Evolutionary conservation across 345 rosid genomes (phyloP).

Genomic region (Dipteronia dyeriana): DNA sequence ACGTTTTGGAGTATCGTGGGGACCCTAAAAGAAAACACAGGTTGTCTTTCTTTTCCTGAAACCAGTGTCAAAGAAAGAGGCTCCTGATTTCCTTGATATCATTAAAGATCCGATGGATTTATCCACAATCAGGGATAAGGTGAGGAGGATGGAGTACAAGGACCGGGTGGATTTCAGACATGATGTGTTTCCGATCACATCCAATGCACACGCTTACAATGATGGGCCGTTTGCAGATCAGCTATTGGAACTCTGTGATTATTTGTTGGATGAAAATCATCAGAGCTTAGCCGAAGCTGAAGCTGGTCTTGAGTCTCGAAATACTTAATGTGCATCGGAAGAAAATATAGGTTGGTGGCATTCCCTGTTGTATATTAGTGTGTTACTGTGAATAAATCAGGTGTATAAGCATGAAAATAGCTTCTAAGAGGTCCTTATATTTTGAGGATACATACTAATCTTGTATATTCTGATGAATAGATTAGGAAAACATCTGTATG

Average conservation of each 20-base stretch:
- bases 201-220: constrained; percentile 81
- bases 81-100: constrained; percentile 76
- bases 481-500: not conserved
- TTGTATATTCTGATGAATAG: not conserved
- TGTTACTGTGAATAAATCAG: too few relatives aligned
- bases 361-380: not conserved
- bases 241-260: constrained; percentile 88
- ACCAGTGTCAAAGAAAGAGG: constrained; percentile 89
- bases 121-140: constrained; percentile 80
- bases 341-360: not conserved
- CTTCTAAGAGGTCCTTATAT: too few relatives aligned
- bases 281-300: constrained; percentile 65
- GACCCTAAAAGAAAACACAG: constrained; percentile 53
- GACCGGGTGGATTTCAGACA: constrained; percentile 70
- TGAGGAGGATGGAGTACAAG: constrained; percentile 81
- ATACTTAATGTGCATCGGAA: not conserved
- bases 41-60: constrained; percentile 84
- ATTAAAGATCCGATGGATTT: constrained; percentile 86
- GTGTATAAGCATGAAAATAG: not conserved
- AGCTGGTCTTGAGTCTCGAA: constrained; percentile 49
- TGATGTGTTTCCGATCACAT: constrained; percentile 82
- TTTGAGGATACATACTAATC: not conserved
- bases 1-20: constrained; percentile 84
- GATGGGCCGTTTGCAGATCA: constrained; percentile 88
- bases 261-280: constrained; percentile 51